Evolutionary conservation across 108 stramenopile genomes (phyloP).

Genomic region (Heterococcus sp.): DNA sequence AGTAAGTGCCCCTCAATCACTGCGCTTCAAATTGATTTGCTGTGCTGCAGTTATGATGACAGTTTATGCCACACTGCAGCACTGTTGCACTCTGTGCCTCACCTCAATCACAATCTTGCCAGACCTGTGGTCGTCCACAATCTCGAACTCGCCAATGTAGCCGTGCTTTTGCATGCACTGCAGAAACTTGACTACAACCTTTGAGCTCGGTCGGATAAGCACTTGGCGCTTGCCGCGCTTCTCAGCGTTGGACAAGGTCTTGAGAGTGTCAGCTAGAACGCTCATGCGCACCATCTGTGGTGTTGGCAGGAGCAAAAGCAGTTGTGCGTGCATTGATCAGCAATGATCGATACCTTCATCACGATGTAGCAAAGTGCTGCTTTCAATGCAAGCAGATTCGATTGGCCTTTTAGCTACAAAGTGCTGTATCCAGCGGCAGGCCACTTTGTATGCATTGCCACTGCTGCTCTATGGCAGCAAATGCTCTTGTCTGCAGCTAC

Average conservation of each 20-base stretch:
- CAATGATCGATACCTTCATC: too few relatives aligned
- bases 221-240: conserved; percentile 99
- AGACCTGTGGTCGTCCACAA: conserved; percentile 98
- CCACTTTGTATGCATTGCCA: too few relatives aligned
- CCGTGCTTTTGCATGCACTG: conserved; percentile 99
- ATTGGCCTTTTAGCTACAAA: too few relatives aligned
- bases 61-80: background rate
- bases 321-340: too few relatives aligned
- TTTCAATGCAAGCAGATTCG: too few relatives aligned
- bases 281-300: conserved; percentile 95
- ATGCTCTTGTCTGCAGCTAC: too few relatives aligned
- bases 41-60: too few relatives aligned
- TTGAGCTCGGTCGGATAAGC: conserved; percentile 94
- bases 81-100: conserved; percentile 1
- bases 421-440: too few relatives aligned
- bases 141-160: conserved; percentile 99
- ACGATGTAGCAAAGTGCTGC: too few relatives aligned
- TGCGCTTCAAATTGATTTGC: too few relatives aligned
- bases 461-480: too few relatives aligned
- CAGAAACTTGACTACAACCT: conserved; percentile 99
- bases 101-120: conserved; percentile 97
- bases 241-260: conserved; percentile 99
- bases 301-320: background rate
- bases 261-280: conserved; percentile 98
- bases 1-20: too few relatives aligned